Percentiles rank a stretch among this genome's conserved stretches.
Conservation (phyloP, 2,329 filamentous ascomycete genomes). For the Colletotrichum scovillei region DNA sequence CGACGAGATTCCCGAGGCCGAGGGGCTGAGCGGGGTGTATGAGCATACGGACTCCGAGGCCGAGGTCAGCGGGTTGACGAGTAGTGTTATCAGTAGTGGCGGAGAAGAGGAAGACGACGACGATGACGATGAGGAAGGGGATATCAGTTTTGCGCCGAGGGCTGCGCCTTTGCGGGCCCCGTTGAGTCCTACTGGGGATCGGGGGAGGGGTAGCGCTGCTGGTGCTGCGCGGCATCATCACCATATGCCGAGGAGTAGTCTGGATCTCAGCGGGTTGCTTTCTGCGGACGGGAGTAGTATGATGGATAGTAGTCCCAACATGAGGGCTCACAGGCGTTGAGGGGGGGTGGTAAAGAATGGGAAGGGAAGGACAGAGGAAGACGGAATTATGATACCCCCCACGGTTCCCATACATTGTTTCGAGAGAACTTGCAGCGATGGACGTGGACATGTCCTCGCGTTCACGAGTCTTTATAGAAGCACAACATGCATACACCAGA, state of each 20-base stretch:
- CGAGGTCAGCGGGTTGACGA: slow-evolving; percentile 63
- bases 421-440: background rate
- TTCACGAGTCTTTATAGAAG: background rate
- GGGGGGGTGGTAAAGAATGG: slow-evolving; percentile 30
- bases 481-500: background rate
- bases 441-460: background rate
- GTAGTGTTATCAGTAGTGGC: slow-evolving; percentile 42
- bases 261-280: slow-evolving; percentile 68
- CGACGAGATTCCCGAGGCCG: slow-evolving; percentile 75
- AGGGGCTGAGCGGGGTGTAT: slow-evolving; percentile 66
- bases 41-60: slow-evolving; percentile 84
- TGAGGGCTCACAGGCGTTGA: slow-evolving; percentile 48
- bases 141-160: slow-evolving; percentile 55
- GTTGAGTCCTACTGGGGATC: slow-evolving; percentile 49
- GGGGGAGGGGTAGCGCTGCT: slow-evolving; percentile 40
- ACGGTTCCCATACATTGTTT: background rate
- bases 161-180: slow-evolving; percentile 46
- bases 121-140: slow-evolving; percentile 39
- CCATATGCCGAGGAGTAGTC: slow-evolving; percentile 53
- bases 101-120: slow-evolving; percentile 37
- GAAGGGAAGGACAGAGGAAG: background rate
- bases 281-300: slow-evolving; percentile 69
- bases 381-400: slow-evolving; percentile 29
- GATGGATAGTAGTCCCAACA: slow-evolving; percentile 65
- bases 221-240: background rate